Percentiles rank a stretch among this genome's conserved stretches.
Conservation (phyloP, 805 yeast genomes). For the Starmerella davenportii region DNA sequence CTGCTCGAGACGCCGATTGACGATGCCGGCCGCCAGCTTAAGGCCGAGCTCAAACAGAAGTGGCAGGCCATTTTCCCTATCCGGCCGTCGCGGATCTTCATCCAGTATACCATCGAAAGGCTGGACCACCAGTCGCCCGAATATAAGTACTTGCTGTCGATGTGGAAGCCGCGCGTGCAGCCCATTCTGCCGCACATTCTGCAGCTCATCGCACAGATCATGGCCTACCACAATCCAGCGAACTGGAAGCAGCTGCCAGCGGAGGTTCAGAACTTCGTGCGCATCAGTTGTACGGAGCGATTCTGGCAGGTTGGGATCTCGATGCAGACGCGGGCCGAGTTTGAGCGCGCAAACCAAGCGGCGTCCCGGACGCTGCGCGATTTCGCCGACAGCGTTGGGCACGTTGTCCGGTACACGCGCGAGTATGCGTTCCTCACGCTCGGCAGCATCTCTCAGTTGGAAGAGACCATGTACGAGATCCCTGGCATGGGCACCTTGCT, state of each 20-base stretch:
- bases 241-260: slow-evolving; percentile 79
- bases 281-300: slow-evolving; percentile 73
- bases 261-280: slow-evolving; percentile 84
- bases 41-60: slow-evolving; percentile 62
- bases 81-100: slow-evolving; percentile 82
- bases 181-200: slow-evolving; percentile 84
- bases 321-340: slow-evolving; percentile 81
- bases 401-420: slow-evolving; percentile 82
- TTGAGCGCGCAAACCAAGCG: slow-evolving; percentile 80
- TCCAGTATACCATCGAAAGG: slow-evolving; percentile 89
- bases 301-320: slow-evolving; percentile 99
- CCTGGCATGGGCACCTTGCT: slow-evolving; percentile 61
- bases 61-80: slow-evolving; percentile 94
- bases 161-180: slow-evolving; percentile 88
- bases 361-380: slow-evolving; percentile 89
- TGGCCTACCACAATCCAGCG: slow-evolving; percentile 82
- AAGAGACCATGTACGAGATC: slow-evolving; percentile 70
- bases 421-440: slow-evolving; percentile 86
- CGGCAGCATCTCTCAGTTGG: slow-evolving; percentile 76
- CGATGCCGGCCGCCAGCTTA: slow-evolving; percentile 62
- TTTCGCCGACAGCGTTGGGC: slow-evolving; percentile 96
- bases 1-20: slow-evolving; percentile 71
- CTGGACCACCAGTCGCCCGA: slow-evolving; percentile 63
- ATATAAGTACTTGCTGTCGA: slow-evolving; percentile 43
- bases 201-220: slow-evolving; percentile 74